Evolutionary conservation across 2,329 filamentous ascomycete genomes (phyloP).

Genomic region (Alternaria incomplexa): DNA sequence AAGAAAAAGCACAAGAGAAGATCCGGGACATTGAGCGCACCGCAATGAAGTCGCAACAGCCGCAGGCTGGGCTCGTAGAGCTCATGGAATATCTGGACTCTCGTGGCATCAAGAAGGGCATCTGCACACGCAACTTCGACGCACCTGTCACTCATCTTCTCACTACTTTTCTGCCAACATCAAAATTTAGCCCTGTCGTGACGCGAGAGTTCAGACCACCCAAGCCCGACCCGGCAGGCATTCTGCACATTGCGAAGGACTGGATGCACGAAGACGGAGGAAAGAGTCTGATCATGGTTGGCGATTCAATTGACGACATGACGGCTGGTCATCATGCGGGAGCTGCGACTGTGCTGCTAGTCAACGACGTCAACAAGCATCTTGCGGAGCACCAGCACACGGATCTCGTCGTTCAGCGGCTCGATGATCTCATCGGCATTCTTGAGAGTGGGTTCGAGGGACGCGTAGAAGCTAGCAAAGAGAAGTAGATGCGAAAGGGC

Average conservation of each 20-base stretch:
- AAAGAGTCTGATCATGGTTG: slow-evolving; percentile 59
- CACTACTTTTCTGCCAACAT: slow-evolving; percentile 71
- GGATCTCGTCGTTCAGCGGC: slow-evolving; percentile 69
- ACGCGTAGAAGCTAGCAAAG: slow-evolving; percentile 33
- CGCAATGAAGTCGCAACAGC: slow-evolving; percentile 79
- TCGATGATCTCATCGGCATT: slow-evolving; percentile 79
- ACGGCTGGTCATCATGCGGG: slow-evolving; percentile 82
- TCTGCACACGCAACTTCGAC: slow-evolving; percentile 93
- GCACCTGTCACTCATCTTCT: slow-evolving; percentile 77
- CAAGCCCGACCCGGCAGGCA: slow-evolving; percentile 87
- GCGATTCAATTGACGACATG: slow-evolving; percentile 86
- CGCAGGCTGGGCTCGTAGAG: slow-evolving; percentile 77
- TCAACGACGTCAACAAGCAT: slow-evolving; percentile 79
- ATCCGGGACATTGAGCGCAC: slow-evolving; percentile 80
- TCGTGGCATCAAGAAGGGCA: slow-evolving; percentile 73
- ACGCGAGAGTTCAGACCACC: slow-evolving; percentile 83
- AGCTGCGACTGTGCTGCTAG: slow-evolving; percentile 86
- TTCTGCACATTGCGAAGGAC: slow-evolving; percentile 78
- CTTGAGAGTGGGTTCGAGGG: slow-evolving; percentile 78
- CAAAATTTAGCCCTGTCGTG: slow-evolving; percentile 77
- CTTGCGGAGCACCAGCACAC: slow-evolving; percentile 76
- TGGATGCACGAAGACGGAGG: slow-evolving; percentile 65
- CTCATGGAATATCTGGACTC: slow-evolving; percentile 84
- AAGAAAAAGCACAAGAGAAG: slow-evolving; percentile 70
- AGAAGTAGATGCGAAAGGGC: slow-evolving; percentile 33